Evolutionary conservation across 2,329 filamentous ascomycete genomes (phyloP).

Genomic region (Aspergillus fructus): DNA sequence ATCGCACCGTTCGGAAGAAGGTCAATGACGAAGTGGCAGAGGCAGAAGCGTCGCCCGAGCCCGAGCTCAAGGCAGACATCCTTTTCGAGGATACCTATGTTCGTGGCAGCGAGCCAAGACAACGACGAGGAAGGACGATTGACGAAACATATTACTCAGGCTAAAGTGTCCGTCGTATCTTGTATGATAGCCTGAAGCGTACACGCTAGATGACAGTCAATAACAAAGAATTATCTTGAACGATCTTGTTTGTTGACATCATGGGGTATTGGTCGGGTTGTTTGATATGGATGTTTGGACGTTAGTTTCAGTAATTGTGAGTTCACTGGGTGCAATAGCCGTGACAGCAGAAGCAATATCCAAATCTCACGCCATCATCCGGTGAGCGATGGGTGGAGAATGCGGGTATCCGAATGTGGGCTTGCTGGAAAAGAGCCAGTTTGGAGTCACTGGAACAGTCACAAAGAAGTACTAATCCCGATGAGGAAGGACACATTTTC

Average conservation of each 20-base stretch:
- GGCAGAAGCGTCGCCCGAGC: slow-evolving; percentile 80
- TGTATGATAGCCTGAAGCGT: background rate
- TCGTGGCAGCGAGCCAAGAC: slow-evolving; percentile 76
- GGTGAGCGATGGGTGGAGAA: background rate
- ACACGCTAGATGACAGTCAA: background rate
- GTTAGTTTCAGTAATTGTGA: too few species aligned
- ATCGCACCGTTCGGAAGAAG: slow-evolving; percentile 81
- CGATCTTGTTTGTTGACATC: too few species aligned
- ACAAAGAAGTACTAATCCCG: background rate
- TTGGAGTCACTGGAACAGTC: background rate
- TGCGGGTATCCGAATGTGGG: background rate
- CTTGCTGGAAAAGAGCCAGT: background rate
- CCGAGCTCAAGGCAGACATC: slow-evolving; percentile 74
- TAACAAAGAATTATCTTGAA: background rate
- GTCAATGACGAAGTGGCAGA: slow-evolving; percentile 84
- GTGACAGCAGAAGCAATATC: background rate
- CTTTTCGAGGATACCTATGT: slow-evolving; percentile 95
- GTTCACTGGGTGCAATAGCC: too few species aligned
- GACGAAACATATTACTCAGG: slow-evolving; percentile 77
- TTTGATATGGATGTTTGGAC: too few species aligned
- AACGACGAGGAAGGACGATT: slow-evolving; percentile 76
- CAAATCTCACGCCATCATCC: background rate
- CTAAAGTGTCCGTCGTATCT: background rate
- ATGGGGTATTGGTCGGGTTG: too few species aligned
- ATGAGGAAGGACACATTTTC: slow-evolving; percentile 1